Percentiles rank a stretch among this genome's conserved stretches.
Evolutionary conservation across 192 early-diverging fungal genomes (phyloP).

Genomic region (Geranomyces variabilis): DNA sequence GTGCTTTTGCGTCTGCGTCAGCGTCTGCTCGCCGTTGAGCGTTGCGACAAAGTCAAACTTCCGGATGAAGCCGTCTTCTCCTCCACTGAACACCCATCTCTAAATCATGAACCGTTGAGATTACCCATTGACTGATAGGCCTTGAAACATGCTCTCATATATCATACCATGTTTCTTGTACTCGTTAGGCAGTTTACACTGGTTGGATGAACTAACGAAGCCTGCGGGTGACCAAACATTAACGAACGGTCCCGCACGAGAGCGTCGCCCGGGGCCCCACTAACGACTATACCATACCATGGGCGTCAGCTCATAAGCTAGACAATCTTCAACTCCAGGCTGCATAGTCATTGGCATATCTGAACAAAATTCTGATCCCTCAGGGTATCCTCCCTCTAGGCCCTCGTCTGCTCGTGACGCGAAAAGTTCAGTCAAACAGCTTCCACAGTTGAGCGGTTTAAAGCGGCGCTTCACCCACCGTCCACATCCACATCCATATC

Average conservation of each 20-base stretch:
- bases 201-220: slow-evolving; percentile 24
- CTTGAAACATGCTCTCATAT: neutral
- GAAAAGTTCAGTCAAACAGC: neutral
- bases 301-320: slow-evolving; percentile 21
- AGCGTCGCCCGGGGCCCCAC: neutral
- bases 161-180: slow-evolving; percentile 28
- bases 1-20: slow-evolving; percentile 88
- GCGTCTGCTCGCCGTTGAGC: slow-evolving; percentile 74
- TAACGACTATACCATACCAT: slow-evolving; percentile 24
- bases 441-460: too few species aligned
- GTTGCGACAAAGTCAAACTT: slow-evolving; percentile 92
- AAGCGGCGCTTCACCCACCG: too few species aligned
- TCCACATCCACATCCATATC: too few species aligned
- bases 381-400: neutral
- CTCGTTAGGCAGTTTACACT: slow-evolving; percentile 25
- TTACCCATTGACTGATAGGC: slow-evolving; percentile 19
- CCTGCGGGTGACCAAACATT: neutral
- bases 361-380: slow-evolving; percentile 3
- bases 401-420: neutral
- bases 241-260: too few species aligned
- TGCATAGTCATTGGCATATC: neutral
- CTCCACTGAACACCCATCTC: slow-evolving; percentile 58
- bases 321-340: slow-evolving; percentile 14
- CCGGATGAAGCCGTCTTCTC: slow-evolving; percentile 91
- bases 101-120: neutral